Conservation (phyloP, 257 asterid species). For the Paulownia fortunei region DNA sequence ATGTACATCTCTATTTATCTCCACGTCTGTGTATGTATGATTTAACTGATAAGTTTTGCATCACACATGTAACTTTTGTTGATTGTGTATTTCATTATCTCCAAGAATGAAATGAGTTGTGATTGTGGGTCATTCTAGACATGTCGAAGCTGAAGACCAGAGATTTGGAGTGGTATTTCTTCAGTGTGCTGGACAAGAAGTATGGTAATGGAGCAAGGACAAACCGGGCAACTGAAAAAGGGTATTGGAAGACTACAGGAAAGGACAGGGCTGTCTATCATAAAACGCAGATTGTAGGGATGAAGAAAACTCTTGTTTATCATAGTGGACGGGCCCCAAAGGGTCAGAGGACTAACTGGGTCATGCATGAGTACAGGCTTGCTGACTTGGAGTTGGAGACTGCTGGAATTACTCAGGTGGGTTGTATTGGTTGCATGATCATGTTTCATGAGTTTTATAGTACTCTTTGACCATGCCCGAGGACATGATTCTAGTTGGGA, state of each 20-base stretch:
- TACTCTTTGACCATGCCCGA: constrained; percentile 21
- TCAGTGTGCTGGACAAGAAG: constrained; percentile 85
- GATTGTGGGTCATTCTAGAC: constrained; percentile 43
- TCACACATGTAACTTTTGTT: neutral
- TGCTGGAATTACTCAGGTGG: constrained; percentile 76
- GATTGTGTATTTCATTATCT: neutral
- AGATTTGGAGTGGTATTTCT: constrained; percentile 95
- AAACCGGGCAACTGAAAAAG: constrained; percentile 86
- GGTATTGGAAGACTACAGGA: constrained; percentile 98
- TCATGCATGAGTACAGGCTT: constrained; percentile 96
- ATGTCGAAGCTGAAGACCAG: constrained; percentile 77
- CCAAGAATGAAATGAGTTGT: neutral
- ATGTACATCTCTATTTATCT: neutral
- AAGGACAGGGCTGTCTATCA: constrained; percentile 83
- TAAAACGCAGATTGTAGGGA: constrained; percentile 63
- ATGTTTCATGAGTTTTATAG: constrained; percentile 29
- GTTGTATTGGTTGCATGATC: constrained; percentile 38
- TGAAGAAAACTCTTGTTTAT: constrained; percentile 94
- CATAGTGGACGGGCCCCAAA: constrained; percentile 95
- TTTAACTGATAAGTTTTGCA: neutral
- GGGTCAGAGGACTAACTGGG: constrained; percentile 94
- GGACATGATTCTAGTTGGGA: constrained; percentile 30
- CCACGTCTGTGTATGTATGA: neutral
- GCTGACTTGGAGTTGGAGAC: constrained; percentile 58
- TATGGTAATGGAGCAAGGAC: constrained; percentile 88